Conservation (phyloP, 2,329 filamentous ascomycete genomes). For the Fusarium sp. region DNA sequence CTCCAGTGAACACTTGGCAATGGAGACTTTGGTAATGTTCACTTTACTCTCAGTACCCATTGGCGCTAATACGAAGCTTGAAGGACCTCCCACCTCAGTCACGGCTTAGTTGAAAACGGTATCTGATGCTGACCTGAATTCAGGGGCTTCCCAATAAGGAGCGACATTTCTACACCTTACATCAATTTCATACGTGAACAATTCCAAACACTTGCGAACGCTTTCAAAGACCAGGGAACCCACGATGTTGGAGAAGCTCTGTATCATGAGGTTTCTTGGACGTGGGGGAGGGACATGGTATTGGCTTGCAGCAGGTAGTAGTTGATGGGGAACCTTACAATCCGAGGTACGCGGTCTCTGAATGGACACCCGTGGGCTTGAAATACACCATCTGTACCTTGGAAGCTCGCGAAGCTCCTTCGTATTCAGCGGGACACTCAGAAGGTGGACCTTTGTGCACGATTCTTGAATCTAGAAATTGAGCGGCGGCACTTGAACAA, state of each 20-base stretch:
- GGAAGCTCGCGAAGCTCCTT: rapidly evolving
- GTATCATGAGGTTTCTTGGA: rapidly evolving
- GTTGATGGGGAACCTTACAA: rapidly evolving
- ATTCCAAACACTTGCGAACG: rapidly evolving
- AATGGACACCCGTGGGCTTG: rapidly evolving
- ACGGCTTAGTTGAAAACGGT: no score
- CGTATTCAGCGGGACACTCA: rapidly evolving
- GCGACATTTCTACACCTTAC: neutral
- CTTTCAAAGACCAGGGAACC: rapidly evolving
- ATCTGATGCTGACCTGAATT: neutral
- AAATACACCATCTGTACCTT: neutral
- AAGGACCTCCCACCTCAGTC: rapidly evolving
- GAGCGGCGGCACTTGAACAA: rapidly evolving
- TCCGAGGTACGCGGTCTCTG: rapidly evolving
- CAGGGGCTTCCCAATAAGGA: neutral
- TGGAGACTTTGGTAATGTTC: rapidly evolving
- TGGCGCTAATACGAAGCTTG: rapidly evolving
- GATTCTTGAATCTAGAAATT: no score
- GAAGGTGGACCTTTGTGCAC: no score
- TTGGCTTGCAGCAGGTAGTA: neutral
- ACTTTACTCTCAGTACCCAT: rapidly evolving
- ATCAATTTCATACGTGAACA: rapidly evolving
- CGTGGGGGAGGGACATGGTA: rapidly evolving
- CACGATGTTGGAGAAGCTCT: rapidly evolving
- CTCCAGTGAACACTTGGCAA: rapidly evolving